Evolutionary conservation across 2,329 filamentous ascomycete genomes (phyloP), one percentile per base, ranked within the genome.

Genomic region (Cryphonectria nitschkei): DNA sequence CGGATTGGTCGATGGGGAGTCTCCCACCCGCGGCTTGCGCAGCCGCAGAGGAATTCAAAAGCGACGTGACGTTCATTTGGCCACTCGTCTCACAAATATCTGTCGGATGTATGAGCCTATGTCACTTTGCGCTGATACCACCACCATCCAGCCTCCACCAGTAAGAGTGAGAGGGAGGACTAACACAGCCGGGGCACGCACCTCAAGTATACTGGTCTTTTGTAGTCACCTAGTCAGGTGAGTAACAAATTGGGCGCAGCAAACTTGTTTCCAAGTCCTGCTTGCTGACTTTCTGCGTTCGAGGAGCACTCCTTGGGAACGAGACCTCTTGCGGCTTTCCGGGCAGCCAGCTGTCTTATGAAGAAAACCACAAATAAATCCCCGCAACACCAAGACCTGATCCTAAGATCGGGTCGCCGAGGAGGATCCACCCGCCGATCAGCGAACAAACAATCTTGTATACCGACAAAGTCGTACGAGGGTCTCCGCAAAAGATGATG

Each of bases 61-160:
- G 72, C 46, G 80, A 80, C 19, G 77, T 82, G 65, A 85, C 80
- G 72, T 84, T 80, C 83, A 85, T 73, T 61, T 60, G 5, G 69
- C 43, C 26, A 46, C 43, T 64, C 43, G 29, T 46, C 29, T 65
- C 61, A 26, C 43, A 34, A 41, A n/a, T 50, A 63, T 65, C 71
- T 68, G 34, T 52, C 61, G 26, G 11, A 1, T n/a, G 13, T n/a
- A 43, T 73, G n/a, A 71, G 69, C 29, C 26, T 60, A 11, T 19
- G 5, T 37, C 22, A 34, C 39, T 26, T 37, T 22, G n/a, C 22
- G 37, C 60, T 58, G 4, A 32, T 19, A 34, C 14, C 4, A 32
- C 26, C 26, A 58, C 1, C 34, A 6, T 58, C 29, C 29, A 32
- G 4, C 34, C n/a, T 46, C 34, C 37, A 16, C 34, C 22, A 46